These are phyloP conservation scores for Nicotiana obtusifolia DNA, from an alignment of 257 asterid genomes.

Conservation along the genomic window DNA sequence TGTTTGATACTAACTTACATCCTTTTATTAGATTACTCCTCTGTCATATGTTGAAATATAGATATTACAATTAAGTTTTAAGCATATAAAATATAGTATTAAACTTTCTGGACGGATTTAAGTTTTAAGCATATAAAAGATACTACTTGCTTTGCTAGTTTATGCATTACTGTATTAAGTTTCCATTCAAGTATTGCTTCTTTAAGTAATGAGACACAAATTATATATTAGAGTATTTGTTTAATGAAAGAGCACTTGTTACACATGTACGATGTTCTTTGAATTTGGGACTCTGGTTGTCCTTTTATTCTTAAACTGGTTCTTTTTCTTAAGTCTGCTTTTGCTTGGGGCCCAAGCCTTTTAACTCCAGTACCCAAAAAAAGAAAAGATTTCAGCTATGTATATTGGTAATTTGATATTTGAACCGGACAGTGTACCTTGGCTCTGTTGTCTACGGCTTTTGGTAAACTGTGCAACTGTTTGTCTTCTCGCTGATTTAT, in stretches of 20 bases:
- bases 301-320: neutral
- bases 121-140: neutral
- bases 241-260: neutral
- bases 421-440: neutral
- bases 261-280: neutral
- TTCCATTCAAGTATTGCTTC: neutral
- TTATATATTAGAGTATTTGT: too few relatives aligned
- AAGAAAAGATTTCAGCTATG: neutral
- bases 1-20: neutral
- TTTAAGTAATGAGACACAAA: neutral
- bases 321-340: neutral
- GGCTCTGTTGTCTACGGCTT: neutral
- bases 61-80: too few relatives aligned
- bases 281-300: neutral
- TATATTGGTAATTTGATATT: neutral
- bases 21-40: too few relatives aligned
- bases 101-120: neutral
- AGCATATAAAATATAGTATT: too few relatives aligned
- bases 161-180: neutral
- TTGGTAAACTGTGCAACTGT: neutral
- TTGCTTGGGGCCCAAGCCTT: constrained; percentile 43
- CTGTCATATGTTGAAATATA: too few relatives aligned
- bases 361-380: neutral
- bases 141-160: neutral
- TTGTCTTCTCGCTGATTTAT: neutral